Evolutionary conservation across 2,329 filamentous ascomycete genomes (phyloP), one percentile per base, ranked within the genome.

Genomic region (Aspergillus pseudoterreus): DNA sequence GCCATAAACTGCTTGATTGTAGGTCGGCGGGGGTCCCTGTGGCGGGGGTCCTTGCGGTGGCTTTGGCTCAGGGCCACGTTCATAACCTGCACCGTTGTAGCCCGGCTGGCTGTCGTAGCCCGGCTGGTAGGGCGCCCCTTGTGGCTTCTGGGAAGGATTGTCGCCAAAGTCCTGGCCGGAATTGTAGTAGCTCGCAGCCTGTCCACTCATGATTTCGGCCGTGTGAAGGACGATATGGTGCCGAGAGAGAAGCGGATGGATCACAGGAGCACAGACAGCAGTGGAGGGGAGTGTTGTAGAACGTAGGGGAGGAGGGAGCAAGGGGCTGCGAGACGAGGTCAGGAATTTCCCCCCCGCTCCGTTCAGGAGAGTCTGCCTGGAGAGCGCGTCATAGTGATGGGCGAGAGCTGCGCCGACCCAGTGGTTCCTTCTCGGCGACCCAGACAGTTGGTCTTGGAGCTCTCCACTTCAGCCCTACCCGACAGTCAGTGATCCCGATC

Each of bases 121-220:
- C 6, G 51, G 51, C 8, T 59, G 51, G 35, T 57, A 61, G 21
- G 51, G 61, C 43, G 57, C 57, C 15, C 38, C 38, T 43, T 35
- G 47, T 38, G 44, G 52, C 33, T 17, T 17, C 39, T 43, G 53
- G 33, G 48, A 45, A 41, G 57, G 57, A 24, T 50, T 49, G 14
- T 61, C 62, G 12, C 36, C 50, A 48, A 59, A 59, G 45, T 57
- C 56, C 55, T 67, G 64, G 24, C 53, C 57, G 6, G 58, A 55
- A 48, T 70, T 62, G 53, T 72, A 72, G 46, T 72, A 72, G 49
- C 61, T 65, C 10, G 64, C 64, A 15, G 70, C 69, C 57, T 72
- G 63, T 45, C 68, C 69, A 57, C 66, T 71, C 69, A 71, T 71
- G 41, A 44, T 53, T 55, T 52, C 54, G n/a, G 43, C 43, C 30